Evolutionary conservation across 140 eudicot genomes (phyloP).

Genomic region (Stevia rebaudiana): DNA sequence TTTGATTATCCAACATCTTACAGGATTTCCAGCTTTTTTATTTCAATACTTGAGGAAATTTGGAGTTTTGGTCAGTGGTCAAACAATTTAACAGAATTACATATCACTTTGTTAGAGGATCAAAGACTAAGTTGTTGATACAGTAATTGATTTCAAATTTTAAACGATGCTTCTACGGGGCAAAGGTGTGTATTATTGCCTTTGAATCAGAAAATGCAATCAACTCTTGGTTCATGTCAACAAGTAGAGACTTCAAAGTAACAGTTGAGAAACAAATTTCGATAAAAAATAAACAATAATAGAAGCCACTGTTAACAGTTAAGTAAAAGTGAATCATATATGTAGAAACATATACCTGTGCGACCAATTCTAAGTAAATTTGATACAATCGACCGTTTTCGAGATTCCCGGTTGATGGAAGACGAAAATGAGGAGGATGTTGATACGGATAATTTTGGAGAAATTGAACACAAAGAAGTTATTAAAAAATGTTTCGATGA

Average conservation of each 20-base stretch:
- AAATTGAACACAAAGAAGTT: conserved; percentile 13
- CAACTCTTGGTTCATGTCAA: not conserved
- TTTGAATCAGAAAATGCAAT: not conserved
- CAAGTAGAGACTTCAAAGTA: not conserved
- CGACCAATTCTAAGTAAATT: conserved; percentile 12
- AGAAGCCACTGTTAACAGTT: not conserved
- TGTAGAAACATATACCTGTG: conserved; percentile 30
- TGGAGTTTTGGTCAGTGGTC: conserved; percentile 4
- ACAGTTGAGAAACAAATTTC: not conserved
- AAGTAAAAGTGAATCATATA: not conserved
- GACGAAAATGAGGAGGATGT: conserved; percentile 17
- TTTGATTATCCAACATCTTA: conserved; percentile 11
- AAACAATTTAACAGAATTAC: conserved; percentile 1
- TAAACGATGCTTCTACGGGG: not conserved
- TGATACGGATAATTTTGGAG: conserved; percentile 24
- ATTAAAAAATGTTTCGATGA: conserved; percentile 18
- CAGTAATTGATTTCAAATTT: not conserved
- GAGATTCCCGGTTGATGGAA: conserved; percentile 20
- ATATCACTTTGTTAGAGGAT: too few species aligned
- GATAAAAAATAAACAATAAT: not conserved
- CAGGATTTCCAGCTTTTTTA: not conserved
- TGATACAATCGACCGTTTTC: conserved; percentile 27
- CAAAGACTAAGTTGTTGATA: not conserved
- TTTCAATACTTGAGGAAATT: not conserved
- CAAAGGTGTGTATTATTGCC: not conserved